A percentile compares a stretch with the other conserved stretches of the same genome.
Conservation (phyloP, 345 rosid genomes). For the Barbarea vulgaris region DNA sequence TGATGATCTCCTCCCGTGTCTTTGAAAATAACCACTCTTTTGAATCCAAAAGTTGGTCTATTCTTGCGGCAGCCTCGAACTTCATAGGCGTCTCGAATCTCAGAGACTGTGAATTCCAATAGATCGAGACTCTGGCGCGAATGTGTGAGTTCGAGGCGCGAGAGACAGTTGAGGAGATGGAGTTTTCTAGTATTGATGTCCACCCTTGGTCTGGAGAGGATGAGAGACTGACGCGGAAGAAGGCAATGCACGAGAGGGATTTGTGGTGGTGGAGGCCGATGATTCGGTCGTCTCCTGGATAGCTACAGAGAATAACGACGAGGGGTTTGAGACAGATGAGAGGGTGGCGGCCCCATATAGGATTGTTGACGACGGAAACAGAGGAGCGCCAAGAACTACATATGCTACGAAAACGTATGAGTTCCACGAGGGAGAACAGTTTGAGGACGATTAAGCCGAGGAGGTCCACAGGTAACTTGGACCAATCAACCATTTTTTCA, state of each 20-base stretch:
- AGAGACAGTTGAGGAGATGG: not conserved
- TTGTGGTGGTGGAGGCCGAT: too few relatives aligned
- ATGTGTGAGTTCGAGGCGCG: not conserved
- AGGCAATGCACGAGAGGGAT: not conserved
- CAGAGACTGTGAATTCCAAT: too few relatives aligned
- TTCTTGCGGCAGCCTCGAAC: not conserved
- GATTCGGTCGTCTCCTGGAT: too few relatives aligned
- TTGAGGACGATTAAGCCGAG: not conserved
- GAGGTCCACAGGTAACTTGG: not conserved
- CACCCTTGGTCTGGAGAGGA: not conserved
- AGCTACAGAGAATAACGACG: too few relatives aligned
- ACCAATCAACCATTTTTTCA: not conserved
- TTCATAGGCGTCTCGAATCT: not conserved
- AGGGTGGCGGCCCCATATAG: not conserved
- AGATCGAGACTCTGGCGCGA: not conserved
- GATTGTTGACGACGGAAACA: not conserved
- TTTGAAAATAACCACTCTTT: not conserved
- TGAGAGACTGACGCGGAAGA: not conserved
- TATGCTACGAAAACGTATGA: constrained; percentile 8
- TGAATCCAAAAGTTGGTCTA: not conserved
- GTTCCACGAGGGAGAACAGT: not conserved
- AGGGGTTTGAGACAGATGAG: not conserved
- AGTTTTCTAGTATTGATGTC: not conserved
- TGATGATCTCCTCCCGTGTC: not conserved
- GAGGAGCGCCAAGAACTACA: constrained; percentile 12